These are phyloP conservation scores for Chrysoporthe puriensis DNA, from an alignment of 2,329 filamentous ascomycete genomes.

Conservation along the genomic window DNA sequence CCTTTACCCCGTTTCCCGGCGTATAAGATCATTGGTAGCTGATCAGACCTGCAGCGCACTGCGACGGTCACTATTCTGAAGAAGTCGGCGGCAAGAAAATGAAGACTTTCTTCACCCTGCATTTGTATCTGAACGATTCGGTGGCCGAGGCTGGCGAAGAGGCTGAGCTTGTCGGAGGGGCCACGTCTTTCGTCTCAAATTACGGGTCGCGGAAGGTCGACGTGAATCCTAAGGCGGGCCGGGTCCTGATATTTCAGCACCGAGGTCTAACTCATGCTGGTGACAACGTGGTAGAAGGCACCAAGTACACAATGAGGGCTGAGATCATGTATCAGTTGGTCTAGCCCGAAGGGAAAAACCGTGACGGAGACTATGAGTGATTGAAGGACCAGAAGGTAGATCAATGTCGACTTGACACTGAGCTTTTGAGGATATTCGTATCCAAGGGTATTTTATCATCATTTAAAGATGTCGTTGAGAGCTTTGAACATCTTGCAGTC, in stretches of 20 bases:
- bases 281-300: constrained; percentile 52
- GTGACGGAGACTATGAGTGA: neutral
- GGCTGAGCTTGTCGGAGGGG: constrained; percentile 52
- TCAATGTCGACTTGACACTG: neutral
- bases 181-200: constrained; percentile 56
- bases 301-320: constrained; percentile 52
- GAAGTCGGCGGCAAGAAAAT: constrained; percentile 48
- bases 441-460: neutral
- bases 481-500: constrained; percentile 49
- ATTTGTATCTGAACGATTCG: constrained; percentile 59
- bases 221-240: constrained; percentile 58
- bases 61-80: constrained; percentile 66
- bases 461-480: constrained; percentile 42
- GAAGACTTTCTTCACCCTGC: constrained; percentile 57
- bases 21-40: neutral
- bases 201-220: constrained; percentile 50
- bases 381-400: neutral
- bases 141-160: constrained; percentile 43
- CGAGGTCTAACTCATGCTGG: constrained; percentile 55
- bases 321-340: constrained; percentile 26
- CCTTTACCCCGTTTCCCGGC: neutral
- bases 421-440: neutral
- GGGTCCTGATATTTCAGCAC: constrained; percentile 66
- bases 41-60: constrained; percentile 56
- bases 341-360: neutral